Percentiles rank a stretch among this genome's conserved stretches.
Conservation (phyloP, 768 basidiomycete genomes). For the Hygrocybe punicea region DNA sequence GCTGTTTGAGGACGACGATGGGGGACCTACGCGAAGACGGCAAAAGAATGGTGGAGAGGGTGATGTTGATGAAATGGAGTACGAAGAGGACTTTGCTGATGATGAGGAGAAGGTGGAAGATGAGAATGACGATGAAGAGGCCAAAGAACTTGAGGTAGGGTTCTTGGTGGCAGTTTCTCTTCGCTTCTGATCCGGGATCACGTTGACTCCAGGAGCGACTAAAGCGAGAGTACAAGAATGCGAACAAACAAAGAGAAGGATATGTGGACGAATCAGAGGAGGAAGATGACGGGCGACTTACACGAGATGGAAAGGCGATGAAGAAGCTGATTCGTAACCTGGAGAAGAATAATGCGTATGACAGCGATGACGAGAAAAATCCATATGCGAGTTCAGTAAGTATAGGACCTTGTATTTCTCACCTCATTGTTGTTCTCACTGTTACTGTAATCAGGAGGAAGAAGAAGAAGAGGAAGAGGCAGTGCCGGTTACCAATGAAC, state of each 20-base stretch:
- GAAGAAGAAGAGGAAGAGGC: conserved; percentile 66
- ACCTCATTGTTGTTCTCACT: conserved; percentile 6
- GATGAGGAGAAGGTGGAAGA: conserved; percentile 77
- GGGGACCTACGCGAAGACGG: conserved; percentile 45
- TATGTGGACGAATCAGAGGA: conserved; percentile 71
- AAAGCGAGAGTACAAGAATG: conserved; percentile 75
- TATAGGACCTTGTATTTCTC: conserved; percentile 10
- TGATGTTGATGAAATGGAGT: conserved; percentile 77
- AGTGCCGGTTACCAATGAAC: conserved; percentile 38
- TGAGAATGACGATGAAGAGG: conserved; percentile 78
- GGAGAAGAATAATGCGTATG: conserved; percentile 80
- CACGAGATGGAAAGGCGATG: conserved; percentile 73
- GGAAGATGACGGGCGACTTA: conserved; percentile 55
- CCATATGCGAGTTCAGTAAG: conserved; percentile 78
- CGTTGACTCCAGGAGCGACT: conserved; percentile 61
- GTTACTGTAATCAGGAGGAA: conserved; percentile 53
- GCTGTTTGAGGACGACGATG: conserved; percentile 67
- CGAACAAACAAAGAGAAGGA: conserved; percentile 70
- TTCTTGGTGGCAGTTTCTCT: conserved; percentile 8
- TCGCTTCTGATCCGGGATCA: background rate
- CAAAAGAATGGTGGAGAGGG: conserved; percentile 72
- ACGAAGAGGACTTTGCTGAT: conserved; percentile 81
- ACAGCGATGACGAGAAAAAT: conserved; percentile 79
- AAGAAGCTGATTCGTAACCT: conserved; percentile 82
- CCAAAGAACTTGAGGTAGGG: conserved; percentile 74